Percentiles rank a stretch among this genome's conserved stretches.
Conservation (phyloP, 768 basidiomycete species). For the Rhizopogon rudus region DNA sequence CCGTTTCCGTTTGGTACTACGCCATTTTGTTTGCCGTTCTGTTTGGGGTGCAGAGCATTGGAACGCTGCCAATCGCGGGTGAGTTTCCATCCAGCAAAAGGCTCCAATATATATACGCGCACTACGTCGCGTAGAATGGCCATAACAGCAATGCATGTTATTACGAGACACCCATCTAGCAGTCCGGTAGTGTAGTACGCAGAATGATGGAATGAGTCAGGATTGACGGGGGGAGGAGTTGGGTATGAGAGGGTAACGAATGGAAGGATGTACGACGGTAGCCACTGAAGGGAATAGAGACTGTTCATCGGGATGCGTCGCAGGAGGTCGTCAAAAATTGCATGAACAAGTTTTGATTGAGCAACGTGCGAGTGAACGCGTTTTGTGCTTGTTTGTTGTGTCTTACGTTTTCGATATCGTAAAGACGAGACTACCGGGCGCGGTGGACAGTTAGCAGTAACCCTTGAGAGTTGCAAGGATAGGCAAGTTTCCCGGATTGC, state of each 20-base stretch:
- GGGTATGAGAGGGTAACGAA: conserved; percentile 77
- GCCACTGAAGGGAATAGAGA: conserved; percentile 31
- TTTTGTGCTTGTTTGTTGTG: conserved; percentile 29
- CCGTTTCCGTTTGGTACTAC: conserved; percentile 15
- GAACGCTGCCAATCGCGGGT: conserved; percentile 40
- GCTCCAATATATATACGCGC: conserved; percentile 71
- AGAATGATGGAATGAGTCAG: conserved; percentile 72
- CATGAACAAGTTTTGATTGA: conserved; percentile 20
- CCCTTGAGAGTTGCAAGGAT: background rate
- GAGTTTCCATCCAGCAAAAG: conserved; percentile 78
- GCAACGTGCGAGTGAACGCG: conserved; percentile 8
- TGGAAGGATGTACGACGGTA: conserved; percentile 53
- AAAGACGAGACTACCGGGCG: conserved; percentile 22
- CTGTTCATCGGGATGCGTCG: conserved; percentile 32
- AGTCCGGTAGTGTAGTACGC: conserved; percentile 69
- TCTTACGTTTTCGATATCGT: conserved; percentile 18
- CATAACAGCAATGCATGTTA: conserved; percentile 82
- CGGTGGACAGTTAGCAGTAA: background rate
- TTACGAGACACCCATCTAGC: conserved; percentile 72
- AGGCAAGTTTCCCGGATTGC: no score
- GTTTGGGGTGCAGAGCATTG: conserved; percentile 11
- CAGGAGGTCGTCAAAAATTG: conserved; percentile 29
- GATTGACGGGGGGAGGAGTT: conserved; percentile 42
- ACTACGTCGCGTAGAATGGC: conserved; percentile 78
- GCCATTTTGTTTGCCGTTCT: conserved; percentile 25